Evolutionary conservation across 2,329 filamentous ascomycete species (phyloP).

Genomic region (Trichoderma lentiforme): DNA sequence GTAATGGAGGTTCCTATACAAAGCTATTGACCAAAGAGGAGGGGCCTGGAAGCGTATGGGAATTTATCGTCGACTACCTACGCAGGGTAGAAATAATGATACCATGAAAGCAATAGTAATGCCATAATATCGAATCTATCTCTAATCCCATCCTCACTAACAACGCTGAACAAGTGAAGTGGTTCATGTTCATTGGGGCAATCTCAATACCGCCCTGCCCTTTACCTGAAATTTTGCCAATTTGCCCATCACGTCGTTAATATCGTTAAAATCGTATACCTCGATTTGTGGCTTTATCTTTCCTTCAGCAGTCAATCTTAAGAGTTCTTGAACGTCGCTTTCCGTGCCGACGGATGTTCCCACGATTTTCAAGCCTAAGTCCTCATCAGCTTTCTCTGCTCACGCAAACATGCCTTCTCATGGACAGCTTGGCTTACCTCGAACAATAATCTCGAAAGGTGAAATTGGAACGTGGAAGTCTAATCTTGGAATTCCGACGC

Average conservation of each 20-base stretch:
- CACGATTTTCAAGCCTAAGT: not conserved
- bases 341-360: slow-evolving; percentile 10
- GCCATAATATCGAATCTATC: not conserved
- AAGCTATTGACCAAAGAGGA: not conserved
- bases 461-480: slow-evolving; percentile 2
- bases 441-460: slow-evolving; percentile 3
- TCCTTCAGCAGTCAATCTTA: slow-evolving; percentile 1
- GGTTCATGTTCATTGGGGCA: not conserved
- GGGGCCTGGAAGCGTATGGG: not conserved
- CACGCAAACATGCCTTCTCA: not conserved
- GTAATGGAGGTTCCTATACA: slow-evolving; percentile 3
- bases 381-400: not conserved
- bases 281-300: slow-evolving; percentile 28
- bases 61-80: not conserved
- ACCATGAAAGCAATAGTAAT: not conserved
- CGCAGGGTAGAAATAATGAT: too few relatives aligned
- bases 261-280: not conserved
- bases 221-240: not conserved
- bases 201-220: not conserved
- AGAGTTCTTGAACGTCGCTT: slow-evolving; percentile 5
- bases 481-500: not conserved
- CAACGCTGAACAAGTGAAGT: not conserved
- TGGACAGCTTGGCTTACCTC: not conserved
- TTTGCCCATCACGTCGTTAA: not conserved
- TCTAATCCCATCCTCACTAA: not conserved